Percentiles rank a stretch among this genome's conserved stretches.
Evolutionary conservation across 495 filamentous ascomycete genomes (phyloP).

Genomic region (Neurospora intermedia): DNA sequence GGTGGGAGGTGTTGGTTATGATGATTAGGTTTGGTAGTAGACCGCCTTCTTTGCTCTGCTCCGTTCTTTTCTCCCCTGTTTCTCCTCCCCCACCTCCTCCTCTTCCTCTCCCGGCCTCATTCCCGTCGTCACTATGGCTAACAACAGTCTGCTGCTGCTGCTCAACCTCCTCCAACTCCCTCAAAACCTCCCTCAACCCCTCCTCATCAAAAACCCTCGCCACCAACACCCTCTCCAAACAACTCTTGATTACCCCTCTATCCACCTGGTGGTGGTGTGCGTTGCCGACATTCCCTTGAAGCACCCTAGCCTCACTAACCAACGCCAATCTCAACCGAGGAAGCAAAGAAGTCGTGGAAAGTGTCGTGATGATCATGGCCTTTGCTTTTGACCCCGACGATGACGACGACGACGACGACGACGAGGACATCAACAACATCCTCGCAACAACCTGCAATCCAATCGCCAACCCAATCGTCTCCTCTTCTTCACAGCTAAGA

Average conservation of each 20-base stretch:
- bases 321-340: slow-evolving; percentile 25
- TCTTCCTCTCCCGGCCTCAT: not conserved
- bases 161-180: slow-evolving; percentile 24
- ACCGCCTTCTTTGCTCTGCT: not conserved
- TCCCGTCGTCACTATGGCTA: too few species aligned
- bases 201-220: slow-evolving; percentile 50
- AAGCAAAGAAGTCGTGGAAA: slow-evolving; percentile 21
- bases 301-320: slow-evolving; percentile 12
- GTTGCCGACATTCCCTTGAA: slow-evolving; percentile 1
- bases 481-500: slow-evolving; percentile 34
- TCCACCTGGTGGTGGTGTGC: not conserved
- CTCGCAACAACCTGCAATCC: not conserved
- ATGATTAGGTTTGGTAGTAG: slow-evolving; percentile 28
- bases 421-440: not conserved
- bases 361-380: slow-evolving; percentile 26
- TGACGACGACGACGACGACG: not conserved
- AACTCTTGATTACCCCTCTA: slow-evolving; percentile 14
- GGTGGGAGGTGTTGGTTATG: slow-evolving; percentile 28
- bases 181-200: slow-evolving; percentile 45
- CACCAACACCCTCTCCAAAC: slow-evolving; percentile 42
- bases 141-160: too few species aligned
- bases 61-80: not conserved
- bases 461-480: slow-evolving; percentile 29
- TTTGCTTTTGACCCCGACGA: not conserved
- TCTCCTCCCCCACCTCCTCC: not conserved